Evolutionary conservation across 352 stramenopile species (phyloP).

Genomic region (Globisporangium splendens): DNA sequence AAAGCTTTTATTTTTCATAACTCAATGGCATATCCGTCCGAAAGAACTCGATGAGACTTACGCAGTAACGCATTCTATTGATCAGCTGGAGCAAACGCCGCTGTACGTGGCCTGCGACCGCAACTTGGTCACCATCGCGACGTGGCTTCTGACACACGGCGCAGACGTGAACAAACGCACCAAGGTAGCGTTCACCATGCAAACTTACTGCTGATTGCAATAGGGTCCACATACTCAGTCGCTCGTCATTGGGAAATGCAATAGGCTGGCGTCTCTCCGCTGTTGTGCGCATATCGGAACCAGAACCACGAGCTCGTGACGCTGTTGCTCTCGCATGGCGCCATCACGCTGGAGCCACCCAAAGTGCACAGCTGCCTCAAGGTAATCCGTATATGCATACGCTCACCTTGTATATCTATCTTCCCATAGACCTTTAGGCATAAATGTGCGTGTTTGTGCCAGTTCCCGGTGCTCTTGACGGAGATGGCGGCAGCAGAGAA

Average conservation of each 20-base stretch:
- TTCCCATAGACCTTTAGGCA: not conserved
- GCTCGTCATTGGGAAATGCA: too few species aligned
- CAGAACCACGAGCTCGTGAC: constrained; percentile 37
- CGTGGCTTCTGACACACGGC: constrained; percentile 51
- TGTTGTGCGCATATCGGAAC: constrained; percentile 59
- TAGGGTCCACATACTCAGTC: too few species aligned
- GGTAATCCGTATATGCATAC: constrained; percentile 12
- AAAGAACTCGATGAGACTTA: too few species aligned
- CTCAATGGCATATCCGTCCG: too few species aligned
- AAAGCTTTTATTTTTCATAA: not conserved
- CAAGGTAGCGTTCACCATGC: constrained; percentile 25
- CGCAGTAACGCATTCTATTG: too few species aligned
- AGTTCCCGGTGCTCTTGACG: constrained; percentile 19
- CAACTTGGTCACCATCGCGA: constrained; percentile 30
- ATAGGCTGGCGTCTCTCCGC: constrained; percentile 34
- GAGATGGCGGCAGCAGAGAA: constrained; percentile 8
- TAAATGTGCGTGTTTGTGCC: not conserved
- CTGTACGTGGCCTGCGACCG: constrained; percentile 55
- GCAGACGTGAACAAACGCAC: constrained; percentile 47
- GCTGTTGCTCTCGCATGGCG: constrained; percentile 45
- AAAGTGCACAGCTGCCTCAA: constrained; percentile 33
- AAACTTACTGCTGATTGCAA: too few species aligned
- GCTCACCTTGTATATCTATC: not conserved
- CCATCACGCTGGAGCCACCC: constrained; percentile 27
- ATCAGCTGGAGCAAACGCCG: constrained; percentile 53